Percentiles rank a stretch among this genome's conserved stretches.
Conservation (phyloP, 768 basidiomycete species). For the Collybiopsis luxurians region DNA sequence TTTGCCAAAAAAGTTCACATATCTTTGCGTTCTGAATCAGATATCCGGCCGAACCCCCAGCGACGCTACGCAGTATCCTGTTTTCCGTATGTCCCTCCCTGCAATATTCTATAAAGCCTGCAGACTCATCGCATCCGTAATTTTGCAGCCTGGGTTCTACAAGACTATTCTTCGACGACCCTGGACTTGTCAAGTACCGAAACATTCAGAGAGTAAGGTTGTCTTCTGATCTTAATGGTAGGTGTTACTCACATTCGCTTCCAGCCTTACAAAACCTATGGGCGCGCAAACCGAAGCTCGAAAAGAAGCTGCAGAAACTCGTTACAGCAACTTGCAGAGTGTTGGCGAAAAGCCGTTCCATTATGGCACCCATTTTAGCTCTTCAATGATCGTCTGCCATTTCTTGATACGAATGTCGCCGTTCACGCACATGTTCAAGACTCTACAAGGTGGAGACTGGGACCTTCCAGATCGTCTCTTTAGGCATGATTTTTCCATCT, state of each 20-base stretch:
- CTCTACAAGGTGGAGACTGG: constrained; percentile 91
- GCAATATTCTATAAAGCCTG: neutral
- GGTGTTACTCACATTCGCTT: neutral
- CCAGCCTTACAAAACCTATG: constrained; percentile 84
- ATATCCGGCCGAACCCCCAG: constrained; percentile 90
- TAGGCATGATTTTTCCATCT: constrained; percentile 29
- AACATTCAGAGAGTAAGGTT: constrained; percentile 69
- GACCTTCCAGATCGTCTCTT: constrained; percentile 89
- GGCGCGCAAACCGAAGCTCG: constrained; percentile 79
- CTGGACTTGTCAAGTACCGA: constrained; percentile 62
- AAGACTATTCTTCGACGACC: constrained; percentile 74
- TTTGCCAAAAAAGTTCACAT: constrained; percentile 72
- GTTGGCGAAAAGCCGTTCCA: constrained; percentile 89
- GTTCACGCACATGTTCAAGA: constrained; percentile 95
- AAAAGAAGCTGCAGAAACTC: constrained; percentile 68
- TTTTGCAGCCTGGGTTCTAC: constrained; percentile 80
- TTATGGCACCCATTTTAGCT: constrained; percentile 94
- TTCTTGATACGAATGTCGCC: constrained; percentile 88
- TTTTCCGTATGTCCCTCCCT: constrained; percentile 84
- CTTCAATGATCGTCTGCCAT: constrained; percentile 96
- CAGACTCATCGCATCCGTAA: neutral
- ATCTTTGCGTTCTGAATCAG: constrained; percentile 87
- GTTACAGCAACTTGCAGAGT: constrained; percentile 73
- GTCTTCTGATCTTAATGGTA: neutral
- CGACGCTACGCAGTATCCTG: constrained; percentile 93